Evolutionary conservation across 2,329 filamentous ascomycete species (phyloP), one percentile per base, ranked within the genome.

Genomic region (Colletotrichum endophyticum): DNA sequence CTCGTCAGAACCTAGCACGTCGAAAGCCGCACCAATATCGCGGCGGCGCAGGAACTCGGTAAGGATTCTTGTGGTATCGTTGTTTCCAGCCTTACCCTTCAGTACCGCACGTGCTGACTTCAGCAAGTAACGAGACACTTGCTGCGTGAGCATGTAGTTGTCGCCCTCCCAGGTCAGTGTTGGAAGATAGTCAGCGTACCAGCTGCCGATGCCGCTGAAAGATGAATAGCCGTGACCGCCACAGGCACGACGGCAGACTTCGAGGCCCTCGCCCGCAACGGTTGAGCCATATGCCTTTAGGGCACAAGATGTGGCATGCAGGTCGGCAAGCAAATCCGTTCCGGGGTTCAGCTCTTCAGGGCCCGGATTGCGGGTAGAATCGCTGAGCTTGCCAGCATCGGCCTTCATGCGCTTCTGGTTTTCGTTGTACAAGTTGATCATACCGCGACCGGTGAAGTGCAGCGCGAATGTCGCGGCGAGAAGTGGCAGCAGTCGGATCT

Each of bases 61-160:
- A 44, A 96, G 90, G 80, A 95, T 94, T 36, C 87, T 87, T 5
- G 91, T 91, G 5, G 93, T 95, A 84, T 95, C 93, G 81, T 95
- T 95, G 79, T 89, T 74, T 15, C 74, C 70, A 44, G 91, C 88
- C 77, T 93, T 91, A 78, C 91, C 92, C 16, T 89, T 87, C n/a
- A 95, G 85, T 0, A 95, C 94, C 2, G 91, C 89, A 57, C 94
- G 92, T 0, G 94, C 94, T 5, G 94, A 92, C 88, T 95, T 96
- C 78, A 96, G 89, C 62, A 96, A 90, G 81, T 95, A 95, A 74
- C 94, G 91, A 4, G 93, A 93, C 4, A 95, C 94, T 85, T 96
- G 94, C 84, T 96, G 94, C 12, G 93, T 95, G 75, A 96, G 87
- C 94, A 96, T 95, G 87, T 94, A 95, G 87, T 95, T 95, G 86